Evolutionary conservation across 2,329 filamentous ascomycete species (phyloP), one percentile per base, ranked within the genome.

Genomic region (Botrytis porri): DNA sequence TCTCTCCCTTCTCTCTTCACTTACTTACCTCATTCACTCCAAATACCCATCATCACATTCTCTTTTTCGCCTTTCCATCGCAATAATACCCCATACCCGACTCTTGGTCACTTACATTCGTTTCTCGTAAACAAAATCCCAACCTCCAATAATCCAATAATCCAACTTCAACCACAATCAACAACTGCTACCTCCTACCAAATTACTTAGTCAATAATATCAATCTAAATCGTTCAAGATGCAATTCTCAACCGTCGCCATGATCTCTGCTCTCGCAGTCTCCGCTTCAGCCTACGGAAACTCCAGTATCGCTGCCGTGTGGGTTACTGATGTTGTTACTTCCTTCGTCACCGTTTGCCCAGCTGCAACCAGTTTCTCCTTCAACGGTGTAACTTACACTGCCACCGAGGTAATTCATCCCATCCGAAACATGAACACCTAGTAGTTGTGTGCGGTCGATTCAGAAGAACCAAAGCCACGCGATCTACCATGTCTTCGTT

Each of bases 291-390:
- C 80, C 45, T 25, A 73, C 71, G 70, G 35, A 45, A 79, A 78
- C 72, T 67, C 71, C 60, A 85, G 84, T 84, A 20, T 37, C 4
- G 86, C 85, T 82, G 80, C 82, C 79, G 61, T 67, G 10, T 72
- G 71, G 71, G 64, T 72, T 32, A 86, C 85, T 75, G 83, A 86
- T 77, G 81, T 86, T 75, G 83, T 86, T 75, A 87, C 81, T 74
- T 82, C 85, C 61, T 84, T 83, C 76, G 84, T 85, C 75, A 80
- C 85, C 74, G 86, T 83, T 82, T 89, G 87, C 84, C 85, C 87
- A 12, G 79, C 78, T 74, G 79, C 86, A 63, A 88, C 87, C 73
- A 80, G 81, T 67, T 77, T 88, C 75, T 82, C 83, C 66, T 82
- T 84, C 80, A 82, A 83, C 75, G 80, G 80, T 74, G 77, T 83